Percentiles rank a stretch among this genome's conserved stretches.
phyloP scores from a whole-genome alignment of 345 rosid genomes.

The Noccaea bulbosa region DNA sequence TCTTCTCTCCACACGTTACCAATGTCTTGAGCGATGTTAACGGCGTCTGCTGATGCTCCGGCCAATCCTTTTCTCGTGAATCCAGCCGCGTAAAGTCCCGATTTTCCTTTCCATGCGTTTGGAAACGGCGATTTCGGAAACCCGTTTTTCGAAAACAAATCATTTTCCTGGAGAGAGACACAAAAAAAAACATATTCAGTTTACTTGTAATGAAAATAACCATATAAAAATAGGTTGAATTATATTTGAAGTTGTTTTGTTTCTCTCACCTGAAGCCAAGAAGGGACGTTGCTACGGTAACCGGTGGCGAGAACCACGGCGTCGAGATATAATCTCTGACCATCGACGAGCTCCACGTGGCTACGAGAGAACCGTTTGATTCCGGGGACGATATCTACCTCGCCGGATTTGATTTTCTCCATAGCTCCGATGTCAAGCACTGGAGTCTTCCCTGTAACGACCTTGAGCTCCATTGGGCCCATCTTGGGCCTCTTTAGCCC shows the following conservation, averaged over 20 bases:
- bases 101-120: slow-evolving; percentile 83
- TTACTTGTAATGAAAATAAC: slow-evolving; percentile 21
- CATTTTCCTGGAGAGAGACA: slow-evolving; percentile 54
- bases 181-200: slow-evolving; percentile 9
- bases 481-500: slow-evolving; percentile 67
- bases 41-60: slow-evolving; percentile 88
- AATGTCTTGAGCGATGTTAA: slow-evolving; percentile 73
- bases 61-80: slow-evolving; percentile 88
- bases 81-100: slow-evolving; percentile 88
- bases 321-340: slow-evolving; percentile 58
- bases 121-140: slow-evolving; percentile 71
- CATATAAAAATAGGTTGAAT: neutral
- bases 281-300: slow-evolving; percentile 71
- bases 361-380: slow-evolving; percentile 55
- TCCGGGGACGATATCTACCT: slow-evolving; percentile 66
- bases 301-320: slow-evolving; percentile 79
- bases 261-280: slow-evolving; percentile 76
- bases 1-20: slow-evolving; percentile 80
- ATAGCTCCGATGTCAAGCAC: slow-evolving; percentile 80
- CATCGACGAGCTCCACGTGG: slow-evolving; percentile 71
- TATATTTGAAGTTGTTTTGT: neutral
- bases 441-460: slow-evolving; percentile 68
- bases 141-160: slow-evolving; percentile 72
- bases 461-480: slow-evolving; percentile 75
- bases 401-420: slow-evolving; percentile 68